Evolutionary conservation across 208 protist species (phyloP).

Genomic region (Willaertia magna): DNA sequence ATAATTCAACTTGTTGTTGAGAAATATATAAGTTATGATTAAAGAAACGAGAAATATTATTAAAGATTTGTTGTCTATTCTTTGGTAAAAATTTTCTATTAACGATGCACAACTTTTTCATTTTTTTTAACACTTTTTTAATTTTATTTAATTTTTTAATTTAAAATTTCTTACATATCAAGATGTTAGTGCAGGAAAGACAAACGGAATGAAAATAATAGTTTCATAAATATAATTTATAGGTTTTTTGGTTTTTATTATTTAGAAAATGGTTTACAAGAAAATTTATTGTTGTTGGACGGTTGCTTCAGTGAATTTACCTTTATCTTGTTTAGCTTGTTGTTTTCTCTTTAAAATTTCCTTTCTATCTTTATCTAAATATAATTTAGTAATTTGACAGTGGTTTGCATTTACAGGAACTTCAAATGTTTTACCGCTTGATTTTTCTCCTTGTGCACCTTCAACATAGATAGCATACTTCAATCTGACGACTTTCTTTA

Average conservation of each 20-base stretch:
- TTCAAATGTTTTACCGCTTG: conserved; percentile 63
- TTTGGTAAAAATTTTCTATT: too few species aligned
- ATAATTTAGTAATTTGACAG: conserved; percentile 97
- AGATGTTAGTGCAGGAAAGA: too few species aligned
- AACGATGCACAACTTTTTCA: too few species aligned
- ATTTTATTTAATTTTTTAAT: too few species aligned
- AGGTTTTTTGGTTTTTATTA: too few species aligned
- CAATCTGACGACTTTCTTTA: conserved; percentile 90
- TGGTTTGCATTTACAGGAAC: conserved; percentile 96
- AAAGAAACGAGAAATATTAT: too few species aligned
- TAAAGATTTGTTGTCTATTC: too few species aligned
- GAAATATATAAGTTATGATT: too few species aligned
- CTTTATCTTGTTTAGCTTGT: not conserved
- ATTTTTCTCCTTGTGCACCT: conserved; percentile 90
- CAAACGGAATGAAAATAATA: too few species aligned
- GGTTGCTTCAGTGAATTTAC: not conserved
- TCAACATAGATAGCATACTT: conserved; percentile 99
- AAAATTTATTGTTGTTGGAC: not conserved
- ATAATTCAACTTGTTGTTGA: not conserved
- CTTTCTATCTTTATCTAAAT: conserved; percentile 95
- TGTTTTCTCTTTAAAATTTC: conserved; percentile 74
- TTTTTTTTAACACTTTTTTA: too few species aligned
- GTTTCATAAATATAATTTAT: not conserved
- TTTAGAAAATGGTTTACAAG: too few species aligned
- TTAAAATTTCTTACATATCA: too few species aligned